phyloP scores from a whole-genome alignment of 2,329 filamentous ascomycete species.

The Sporothrix brasiliensis region DNA sequence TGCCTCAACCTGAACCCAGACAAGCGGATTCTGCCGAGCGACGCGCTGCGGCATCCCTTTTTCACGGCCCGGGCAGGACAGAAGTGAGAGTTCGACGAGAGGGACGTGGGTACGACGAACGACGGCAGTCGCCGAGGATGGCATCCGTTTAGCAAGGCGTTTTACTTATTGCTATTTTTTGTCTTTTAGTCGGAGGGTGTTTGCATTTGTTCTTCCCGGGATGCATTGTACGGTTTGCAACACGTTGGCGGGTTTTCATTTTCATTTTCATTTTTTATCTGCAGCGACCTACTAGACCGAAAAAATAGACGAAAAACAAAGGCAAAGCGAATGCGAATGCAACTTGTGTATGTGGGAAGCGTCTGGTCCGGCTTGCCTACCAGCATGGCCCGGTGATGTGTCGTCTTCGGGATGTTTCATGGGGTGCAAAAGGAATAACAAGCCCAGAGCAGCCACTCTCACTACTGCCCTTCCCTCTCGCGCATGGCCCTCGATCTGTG shows the following conservation, averaged over 20 bases:
- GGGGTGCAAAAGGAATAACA: neutral
- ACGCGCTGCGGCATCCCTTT: slow-evolving; percentile 89
- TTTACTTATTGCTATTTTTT: neutral
- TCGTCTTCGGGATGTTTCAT: neutral
- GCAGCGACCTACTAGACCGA: neutral
- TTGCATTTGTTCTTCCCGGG: neutral
- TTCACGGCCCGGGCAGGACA: slow-evolving; percentile 56
- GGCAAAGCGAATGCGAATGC: neutral
- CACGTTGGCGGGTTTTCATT: too few relatives aligned
- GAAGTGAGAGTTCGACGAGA: neutral
- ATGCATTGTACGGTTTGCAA: neutral
- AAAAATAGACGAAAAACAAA: neutral
- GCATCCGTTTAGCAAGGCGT: neutral
- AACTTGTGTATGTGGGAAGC: neutral
- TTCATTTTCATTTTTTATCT: neutral
- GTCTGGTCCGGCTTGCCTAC: neutral
- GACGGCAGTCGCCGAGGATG: too few relatives aligned
- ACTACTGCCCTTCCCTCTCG: too few relatives aligned
- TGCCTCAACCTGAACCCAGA: slow-evolving; percentile 90
- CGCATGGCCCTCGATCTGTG: neutral
- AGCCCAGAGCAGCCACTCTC: neutral
- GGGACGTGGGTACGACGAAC: too few relatives aligned
- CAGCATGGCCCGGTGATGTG: neutral
- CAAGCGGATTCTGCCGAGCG: slow-evolving; percentile 82
- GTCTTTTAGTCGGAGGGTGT: neutral